These are phyloP conservation scores for Lepidium sativum DNA, from an alignment of 345 rosid species.

Conservation along the genomic window DNA sequence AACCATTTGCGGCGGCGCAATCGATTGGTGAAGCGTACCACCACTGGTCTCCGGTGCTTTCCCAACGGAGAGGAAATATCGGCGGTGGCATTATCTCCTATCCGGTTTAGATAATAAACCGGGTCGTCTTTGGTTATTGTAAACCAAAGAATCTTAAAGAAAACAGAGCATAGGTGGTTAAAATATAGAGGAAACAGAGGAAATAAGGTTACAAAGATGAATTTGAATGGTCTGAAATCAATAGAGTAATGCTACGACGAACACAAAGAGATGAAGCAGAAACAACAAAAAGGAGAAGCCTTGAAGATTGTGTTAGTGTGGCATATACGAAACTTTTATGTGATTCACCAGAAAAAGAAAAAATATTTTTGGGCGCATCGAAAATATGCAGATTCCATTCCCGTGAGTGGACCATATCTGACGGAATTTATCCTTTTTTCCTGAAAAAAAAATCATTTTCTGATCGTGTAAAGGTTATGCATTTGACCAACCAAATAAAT, in stretches of 20 bases:
- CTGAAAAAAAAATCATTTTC: background rate
- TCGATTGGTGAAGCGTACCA: conserved; percentile 98
- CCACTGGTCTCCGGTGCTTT: conserved; percentile 99
- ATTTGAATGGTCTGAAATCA: conserved; percentile 5
- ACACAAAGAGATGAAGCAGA: conserved; percentile 16
- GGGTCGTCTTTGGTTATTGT: background rate
- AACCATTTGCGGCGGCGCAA: conserved; percentile 91
- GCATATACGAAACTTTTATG: conserved; percentile 7
- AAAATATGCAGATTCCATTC: conserved; percentile 16
- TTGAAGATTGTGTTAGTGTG: conserved; percentile 23
- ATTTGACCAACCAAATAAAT: background rate
- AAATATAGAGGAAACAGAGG: background rate
- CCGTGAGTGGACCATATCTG: conserved; percentile 25
- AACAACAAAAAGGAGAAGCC: conserved; percentile 15
- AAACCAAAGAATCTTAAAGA: background rate
- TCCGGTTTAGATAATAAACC: background rate
- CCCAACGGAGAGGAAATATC: conserved; percentile 93
- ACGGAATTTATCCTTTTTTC: background rate
- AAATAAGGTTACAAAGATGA: background rate
- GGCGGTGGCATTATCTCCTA: conserved; percentile 54
- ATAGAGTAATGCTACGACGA: background rate
- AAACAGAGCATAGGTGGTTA: conserved; percentile 2
- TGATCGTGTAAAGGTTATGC: background rate
- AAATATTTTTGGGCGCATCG: conserved; percentile 3
- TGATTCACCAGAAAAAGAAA: background rate